Base-by-base conservation (phyloP, 164 flowering plant genomes). In the Buxus sempervirens region DNA sequence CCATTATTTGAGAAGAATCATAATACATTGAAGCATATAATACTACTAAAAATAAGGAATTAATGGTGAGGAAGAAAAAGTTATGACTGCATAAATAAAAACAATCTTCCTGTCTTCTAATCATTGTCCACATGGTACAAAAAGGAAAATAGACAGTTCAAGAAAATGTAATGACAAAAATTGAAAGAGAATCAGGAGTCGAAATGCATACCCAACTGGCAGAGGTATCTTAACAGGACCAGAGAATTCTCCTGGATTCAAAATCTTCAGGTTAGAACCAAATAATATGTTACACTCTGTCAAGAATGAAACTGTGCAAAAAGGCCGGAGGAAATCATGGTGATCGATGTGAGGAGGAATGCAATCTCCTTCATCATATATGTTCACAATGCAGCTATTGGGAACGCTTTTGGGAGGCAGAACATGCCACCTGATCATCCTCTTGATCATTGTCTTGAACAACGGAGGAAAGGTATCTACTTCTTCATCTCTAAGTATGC, bases 301-400 rank as follows among this genome's bases (percentile, higher is more conserved):
- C 67, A 86, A 58, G 55, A 84, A 84, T n/a, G 88, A 86, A 0
- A 86, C 75, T 0, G 88, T 84, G 65, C 90, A 86, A 58, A 86
- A 84, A 0, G 88, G 90, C 9, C 88, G 75, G 4, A 86, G 10
- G 25, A 86, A 86, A 64, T 86, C 88, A 28, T 84, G 90, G 72
- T 82, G 86, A 65, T 86, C 90, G 19, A 86, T 84, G 51, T 84
- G 90, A 24, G 88, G 90, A 36, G 90, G 88, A 41, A 86, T 86
- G 72, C 86, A 86, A 67, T 86, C 88, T 36, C 85, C 90, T 70
- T 78, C 82, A 22, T 86, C 85, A 55, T 86, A 84, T 16, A 86
- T 82, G 68, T 86, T 84, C 20, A 86, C 86, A 21, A 84, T 83
- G 72, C 90, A 82, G 66, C 88, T 84, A 66, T 86, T 73, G 55